Base-by-base conservation (phyloP, 2,329 filamentous ascomycete genomes). In the Ophiosphaerella herpotricha region DNA sequence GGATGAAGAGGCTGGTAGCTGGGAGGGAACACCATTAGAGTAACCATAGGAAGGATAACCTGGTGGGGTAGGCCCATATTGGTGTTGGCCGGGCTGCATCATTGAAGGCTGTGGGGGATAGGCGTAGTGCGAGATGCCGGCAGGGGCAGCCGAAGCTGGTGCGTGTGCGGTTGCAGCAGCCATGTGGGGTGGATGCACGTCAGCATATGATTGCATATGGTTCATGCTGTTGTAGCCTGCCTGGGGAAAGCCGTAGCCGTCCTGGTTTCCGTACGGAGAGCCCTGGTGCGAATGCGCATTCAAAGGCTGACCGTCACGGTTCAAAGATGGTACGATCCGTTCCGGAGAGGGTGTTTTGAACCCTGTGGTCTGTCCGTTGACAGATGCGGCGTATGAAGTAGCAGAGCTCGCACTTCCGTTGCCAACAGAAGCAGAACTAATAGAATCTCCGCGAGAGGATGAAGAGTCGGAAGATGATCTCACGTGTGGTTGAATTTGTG, bases 261-360 rank as follows among this genome's bases (percentile, higher is more conserved):
- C 70, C 52, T 75, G 73, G 43, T 59, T 64, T 48, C 64, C 66
- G 70, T 74, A 75, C 44, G 71, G 69, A 46, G 73, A 71, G 52
- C 71, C 64, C 56, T 74, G 71, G 48, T 70, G 68, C 54, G 70
- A 68, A 39, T 70, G 70, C 55, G 64, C 68, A 71, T 70, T 66
- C 63, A 72, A 63, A 50, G 64, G 60, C 54, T 73, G 70, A 40
- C 64, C 60, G 58, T 69, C 60, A 48, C 71, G 70, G 38, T 52
- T 66, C 24, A 74, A 59, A 16, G 68, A 58, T 52, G 81, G 80
- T 39, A 80, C 77, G 50, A 79, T 82, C 46, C 86, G 82, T 60
- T 83, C 86, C 31, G 88, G 86, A 21, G 89, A 90, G n/a, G 89
- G 87, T 11, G 89, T 92, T 72, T 91, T 91, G 66, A 85, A 85